Evolutionary conservation across 257 asterid species (phyloP).

Genomic region (Eustoma russellianum): DNA sequence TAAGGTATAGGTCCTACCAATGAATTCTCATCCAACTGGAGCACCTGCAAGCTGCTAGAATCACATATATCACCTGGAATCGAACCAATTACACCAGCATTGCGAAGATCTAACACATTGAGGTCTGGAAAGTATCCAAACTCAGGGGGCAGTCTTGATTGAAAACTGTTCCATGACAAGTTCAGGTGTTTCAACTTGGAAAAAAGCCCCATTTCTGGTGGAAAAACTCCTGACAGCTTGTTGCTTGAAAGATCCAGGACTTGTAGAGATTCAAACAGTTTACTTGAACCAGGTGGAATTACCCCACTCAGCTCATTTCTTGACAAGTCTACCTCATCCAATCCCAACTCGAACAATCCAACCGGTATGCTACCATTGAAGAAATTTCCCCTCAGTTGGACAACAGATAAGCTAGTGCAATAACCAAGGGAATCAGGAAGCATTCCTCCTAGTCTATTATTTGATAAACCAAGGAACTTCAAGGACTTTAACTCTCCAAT

Average conservation of each 20-base stretch:
- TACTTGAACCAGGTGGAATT: constrained; percentile 37
- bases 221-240: constrained; percentile 53
- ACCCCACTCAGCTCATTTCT: constrained; percentile 53
- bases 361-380: constrained; percentile 56
- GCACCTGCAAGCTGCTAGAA: constrained; percentile 71
- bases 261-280: constrained; percentile 45
- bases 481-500: constrained; percentile 44
- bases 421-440: constrained; percentile 46
- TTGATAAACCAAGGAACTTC: constrained; percentile 27
- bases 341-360: constrained; percentile 44
- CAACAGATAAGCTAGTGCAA: constrained; percentile 29
- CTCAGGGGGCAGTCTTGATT: constrained; percentile 67
- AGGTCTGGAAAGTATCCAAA: constrained; percentile 67
- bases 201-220: constrained; percentile 68
- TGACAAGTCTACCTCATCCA: constrained; percentile 68
- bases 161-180: constrained; percentile 69
- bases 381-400: constrained; percentile 45
- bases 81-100: constrained; percentile 43
- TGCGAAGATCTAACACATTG: constrained; percentile 62
- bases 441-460: constrained; percentile 41
- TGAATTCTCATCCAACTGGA: constrained; percentile 85
- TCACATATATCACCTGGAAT: constrained; percentile 78
- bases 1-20: constrained; percentile 64
- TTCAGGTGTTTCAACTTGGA: constrained; percentile 64
- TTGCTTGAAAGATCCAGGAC: constrained; percentile 67